Base-by-base conservation (phyloP, 306 rosid genomes). In the Erythrophleum fordii region DNA sequence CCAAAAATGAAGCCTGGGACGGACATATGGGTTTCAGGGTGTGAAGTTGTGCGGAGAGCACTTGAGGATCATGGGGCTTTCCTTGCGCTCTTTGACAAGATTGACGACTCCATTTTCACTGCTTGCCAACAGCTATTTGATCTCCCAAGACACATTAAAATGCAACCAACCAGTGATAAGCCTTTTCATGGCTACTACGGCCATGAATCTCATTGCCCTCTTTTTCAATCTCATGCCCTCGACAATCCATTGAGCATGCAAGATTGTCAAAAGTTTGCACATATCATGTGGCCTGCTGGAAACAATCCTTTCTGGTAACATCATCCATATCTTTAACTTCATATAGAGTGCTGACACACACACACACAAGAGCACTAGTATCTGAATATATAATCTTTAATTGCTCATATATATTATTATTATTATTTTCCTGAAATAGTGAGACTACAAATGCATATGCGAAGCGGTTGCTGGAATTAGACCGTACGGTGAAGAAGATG, bases 201-300 rank as follows among this genome's bases (percentile, higher is more conserved):
- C 8, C 72, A 39, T 42, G 0, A 8, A 5, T 10, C 44, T n/a
- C n/a, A n/a, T n/a, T n/a, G n/a, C 39, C 83, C 83, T 26, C 60
- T 79, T 0, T 83, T 61, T 41, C 78, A 83, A 68, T 79, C 86
- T 48, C 76, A 79, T 12, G 83, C 81, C 1, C 29, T 83, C 17
- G 81, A 73, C 42, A 59, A 69, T 68, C 77, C 86, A 9, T 67
- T 59, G 0, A 66, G 18, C 37, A 2, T 22, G 8, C 58, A 78
- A 66, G 72, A 34, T 31, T 72, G 80, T 26, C 41, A 73, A 25
- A 64, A 78, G 0, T 73, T 72, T 66, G 8, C 86, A 31, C 28
- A 35, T 58, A 20, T 78, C 14, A 55, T 83, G 80, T 83, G 86
- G 86, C 83, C 86, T 0, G 11, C 22, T 42, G 86, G 83, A 78